Percentiles rank a stretch among this genome's conserved stretches.
Conservation (phyloP, 352 stramenopile species). For the Pythium utonaiense region DNA sequence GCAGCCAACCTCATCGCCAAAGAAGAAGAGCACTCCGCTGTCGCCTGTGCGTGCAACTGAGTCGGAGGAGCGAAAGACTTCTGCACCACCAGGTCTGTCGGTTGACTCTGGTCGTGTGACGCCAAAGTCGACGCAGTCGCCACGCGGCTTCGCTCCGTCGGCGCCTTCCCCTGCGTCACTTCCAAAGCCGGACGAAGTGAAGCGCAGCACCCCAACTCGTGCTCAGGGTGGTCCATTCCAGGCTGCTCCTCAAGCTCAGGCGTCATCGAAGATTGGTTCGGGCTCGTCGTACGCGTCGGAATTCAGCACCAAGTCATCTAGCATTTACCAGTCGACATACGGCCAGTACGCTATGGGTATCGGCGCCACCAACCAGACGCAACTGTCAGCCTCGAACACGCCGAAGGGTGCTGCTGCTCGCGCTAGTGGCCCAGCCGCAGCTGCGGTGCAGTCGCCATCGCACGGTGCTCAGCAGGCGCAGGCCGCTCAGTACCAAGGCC, state of each 20-base stretch:
- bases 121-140: slow-evolving; percentile 63
- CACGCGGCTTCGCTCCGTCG: slow-evolving; percentile 57
- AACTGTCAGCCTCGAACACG: slow-evolving; percentile 36
- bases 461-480: slow-evolving; percentile 26
- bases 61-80: slow-evolving; percentile 38
- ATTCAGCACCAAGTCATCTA: slow-evolving; percentile 47
- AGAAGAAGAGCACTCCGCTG: slow-evolving; percentile 54
- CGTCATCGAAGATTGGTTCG: slow-evolving; percentile 50
- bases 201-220: slow-evolving; percentile 64
- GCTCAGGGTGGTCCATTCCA: slow-evolving; percentile 46
- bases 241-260: slow-evolving; percentile 40
- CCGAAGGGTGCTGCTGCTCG: slow-evolving; percentile 40
- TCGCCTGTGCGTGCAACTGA: slow-evolving; percentile 48
- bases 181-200: slow-evolving; percentile 83
- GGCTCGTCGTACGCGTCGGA: slow-evolving; percentile 45
- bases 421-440: slow-evolving; percentile 13
- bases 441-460: slow-evolving; percentile 54
- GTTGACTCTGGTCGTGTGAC: slow-evolving; percentile 67
- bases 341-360: slow-evolving; percentile 83
- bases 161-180: slow-evolving; percentile 82
- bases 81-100: slow-evolving; percentile 62
- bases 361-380: slow-evolving; percentile 36
- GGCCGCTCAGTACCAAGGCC: slow-evolving; percentile 25
- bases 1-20: slow-evolving; percentile 39
- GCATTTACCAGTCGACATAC: slow-evolving; percentile 76